Evolutionary conservation across 176 grass and related monocot species (phyloP).

Genomic region (Oryza nivara): DNA sequence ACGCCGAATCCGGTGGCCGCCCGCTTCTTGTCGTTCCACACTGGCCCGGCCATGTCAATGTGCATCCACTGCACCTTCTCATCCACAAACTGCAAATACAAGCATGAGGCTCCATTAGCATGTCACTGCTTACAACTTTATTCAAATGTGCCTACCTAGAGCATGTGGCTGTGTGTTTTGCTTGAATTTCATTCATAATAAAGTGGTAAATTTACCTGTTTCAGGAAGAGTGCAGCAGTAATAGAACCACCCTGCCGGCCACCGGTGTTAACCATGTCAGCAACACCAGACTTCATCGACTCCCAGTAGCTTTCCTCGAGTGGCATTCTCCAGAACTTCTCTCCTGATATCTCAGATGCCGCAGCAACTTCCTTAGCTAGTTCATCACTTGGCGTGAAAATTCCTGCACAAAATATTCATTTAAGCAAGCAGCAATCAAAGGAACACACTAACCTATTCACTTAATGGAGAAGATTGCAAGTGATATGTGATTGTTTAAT

Average conservation of each 20-base stretch:
- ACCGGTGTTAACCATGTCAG: slow-evolving; percentile 95
- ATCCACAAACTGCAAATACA: slow-evolving; percentile 73
- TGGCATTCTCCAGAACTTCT: slow-evolving; percentile 95
- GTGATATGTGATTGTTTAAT: neutral
- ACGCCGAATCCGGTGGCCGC: slow-evolving; percentile 84
- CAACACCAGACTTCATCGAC: slow-evolving; percentile 88
- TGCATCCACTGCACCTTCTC: slow-evolving; percentile 99
- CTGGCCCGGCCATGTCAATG: slow-evolving; percentile 96
- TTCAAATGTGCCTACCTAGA: neutral
- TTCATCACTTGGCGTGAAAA: slow-evolving; percentile 89
- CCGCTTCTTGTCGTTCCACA: slow-evolving; percentile 93
- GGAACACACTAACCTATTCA: neutral
- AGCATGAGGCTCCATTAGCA: neutral
- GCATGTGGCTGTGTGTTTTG: neutral
- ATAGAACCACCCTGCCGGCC: slow-evolving; percentile 88
- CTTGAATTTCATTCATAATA: neutral
- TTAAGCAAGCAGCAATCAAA: slow-evolving; percentile 15
- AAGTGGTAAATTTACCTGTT: slow-evolving; percentile 64
- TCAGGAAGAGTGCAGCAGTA: slow-evolving; percentile 87
- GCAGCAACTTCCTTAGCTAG: slow-evolving; percentile 79
- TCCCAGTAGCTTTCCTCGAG: slow-evolving; percentile 98
- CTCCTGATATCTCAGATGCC: slow-evolving; percentile 80
- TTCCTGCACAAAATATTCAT: slow-evolving; percentile 41
- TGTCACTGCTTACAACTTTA: neutral
- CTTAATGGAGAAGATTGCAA: neutral